Evolutionary conservation across 441 rosid species (phyloP).

Genomic region (Mallotus japonicus): DNA sequence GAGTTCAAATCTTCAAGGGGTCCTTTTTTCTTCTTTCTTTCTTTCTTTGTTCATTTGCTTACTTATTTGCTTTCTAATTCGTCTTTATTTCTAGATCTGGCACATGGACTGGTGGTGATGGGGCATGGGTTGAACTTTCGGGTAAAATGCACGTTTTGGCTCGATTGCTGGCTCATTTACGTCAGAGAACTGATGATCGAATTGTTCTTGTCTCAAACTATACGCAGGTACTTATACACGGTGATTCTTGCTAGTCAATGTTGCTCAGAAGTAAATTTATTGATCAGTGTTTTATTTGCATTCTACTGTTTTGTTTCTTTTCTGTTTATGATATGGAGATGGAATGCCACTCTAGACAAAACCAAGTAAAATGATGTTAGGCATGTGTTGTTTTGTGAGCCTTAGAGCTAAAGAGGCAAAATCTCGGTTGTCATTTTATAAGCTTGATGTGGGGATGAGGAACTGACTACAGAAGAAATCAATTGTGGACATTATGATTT

Average conservation of each 20-base stretch:
- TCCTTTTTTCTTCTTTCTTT: slow-evolving; percentile 1
- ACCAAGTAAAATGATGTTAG: neutral
- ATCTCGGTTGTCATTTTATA: slow-evolving; percentile 2
- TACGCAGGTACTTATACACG: slow-evolving; percentile 65
- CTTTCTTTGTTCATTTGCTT: neutral
- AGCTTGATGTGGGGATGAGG: neutral
- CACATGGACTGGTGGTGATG: slow-evolving; percentile 92
- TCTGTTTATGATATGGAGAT: neutral
- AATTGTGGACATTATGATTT: no score
- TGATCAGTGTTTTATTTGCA: neutral
- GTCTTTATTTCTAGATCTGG: slow-evolving; percentile 56
- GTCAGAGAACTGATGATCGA: slow-evolving; percentile 79
- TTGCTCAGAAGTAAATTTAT: neutral
- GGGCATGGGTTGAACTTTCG: slow-evolving; percentile 96
- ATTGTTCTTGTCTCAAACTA: slow-evolving; percentile 98
- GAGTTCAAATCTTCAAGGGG: slow-evolving; percentile 12
- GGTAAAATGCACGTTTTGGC: slow-evolving; percentile 99
- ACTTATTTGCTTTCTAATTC: slow-evolving; percentile 11
- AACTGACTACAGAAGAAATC: neutral
- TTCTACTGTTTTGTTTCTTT: slow-evolving; percentile 5
- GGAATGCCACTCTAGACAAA: neutral
- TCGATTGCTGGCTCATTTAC: slow-evolving; percentile 79
- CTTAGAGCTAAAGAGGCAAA: neutral
- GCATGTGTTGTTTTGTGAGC: neutral
- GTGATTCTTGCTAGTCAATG: slow-evolving; percentile 8